These are phyloP conservation scores for Podila minutissima DNA, from an alignment of 192 early-diverging fungal genomes.

Conservation along the genomic window DNA sequence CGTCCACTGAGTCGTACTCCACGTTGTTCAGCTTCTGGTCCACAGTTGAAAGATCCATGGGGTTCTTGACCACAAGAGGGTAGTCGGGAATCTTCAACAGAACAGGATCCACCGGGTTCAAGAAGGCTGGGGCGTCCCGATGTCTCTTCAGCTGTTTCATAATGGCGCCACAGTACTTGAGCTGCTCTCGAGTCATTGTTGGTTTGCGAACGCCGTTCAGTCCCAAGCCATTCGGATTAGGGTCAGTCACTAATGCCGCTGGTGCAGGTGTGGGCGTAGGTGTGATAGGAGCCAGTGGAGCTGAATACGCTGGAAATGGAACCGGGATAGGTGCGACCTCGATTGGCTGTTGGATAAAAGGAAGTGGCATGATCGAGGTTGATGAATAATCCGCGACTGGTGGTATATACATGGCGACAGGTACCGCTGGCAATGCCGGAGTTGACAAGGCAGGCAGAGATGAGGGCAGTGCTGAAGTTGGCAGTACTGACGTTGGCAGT, in stretches of 20 bases:
- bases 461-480: background rate
- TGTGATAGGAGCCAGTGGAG: background rate
- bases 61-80: slow-evolving; percentile 72
- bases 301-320: too few relatives aligned
- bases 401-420: background rate
- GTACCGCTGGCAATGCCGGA: background rate
- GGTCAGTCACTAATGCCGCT: background rate
- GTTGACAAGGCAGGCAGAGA: background rate
- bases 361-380: too few relatives aligned
- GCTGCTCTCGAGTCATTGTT: slow-evolving; percentile 79
- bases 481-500: background rate
- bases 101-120: slow-evolving; percentile 81
- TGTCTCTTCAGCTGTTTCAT: slow-evolving; percentile 79
- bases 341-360: background rate
- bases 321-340: background rate
- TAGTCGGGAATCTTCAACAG: slow-evolving; percentile 85
- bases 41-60: slow-evolving; percentile 86
- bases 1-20: slow-evolving; percentile 71
- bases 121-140: slow-evolving; percentile 85
- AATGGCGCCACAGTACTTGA: slow-evolving; percentile 84
- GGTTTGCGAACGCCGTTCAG: slow-evolving; percentile 23
- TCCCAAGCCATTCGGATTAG: background rate
- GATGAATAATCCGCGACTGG: too few relatives aligned
- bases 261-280: background rate
- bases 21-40: slow-evolving; percentile 72